Conservation (phyloP, 106 monocot genomes). For the Dendrobium catenatum region DNA sequence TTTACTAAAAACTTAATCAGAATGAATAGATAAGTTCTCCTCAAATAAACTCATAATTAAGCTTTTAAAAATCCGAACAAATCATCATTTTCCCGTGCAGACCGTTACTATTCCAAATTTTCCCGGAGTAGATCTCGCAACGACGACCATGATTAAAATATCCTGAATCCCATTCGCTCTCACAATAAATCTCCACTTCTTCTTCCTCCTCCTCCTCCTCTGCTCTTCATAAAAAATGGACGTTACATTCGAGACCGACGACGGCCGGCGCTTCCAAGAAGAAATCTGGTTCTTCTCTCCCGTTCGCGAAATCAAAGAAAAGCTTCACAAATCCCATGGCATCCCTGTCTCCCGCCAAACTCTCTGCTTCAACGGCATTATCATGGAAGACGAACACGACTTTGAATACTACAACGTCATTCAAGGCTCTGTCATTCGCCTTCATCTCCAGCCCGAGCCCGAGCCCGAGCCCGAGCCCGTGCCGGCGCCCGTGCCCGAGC, state of each 20-base stretch:
- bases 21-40: too few relatives aligned
- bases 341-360: constrained; percentile 21
- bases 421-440: constrained; percentile 14
- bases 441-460: not conserved
- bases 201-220: too few relatives aligned
- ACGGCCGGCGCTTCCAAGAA: constrained; percentile 9
- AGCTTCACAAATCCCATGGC: constrained; percentile 5
- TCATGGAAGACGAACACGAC: constrained; percentile 13
- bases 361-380: constrained; percentile 11
- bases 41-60: too few relatives aligned
- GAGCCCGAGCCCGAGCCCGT: not conserved
- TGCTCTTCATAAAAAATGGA: not conserved
- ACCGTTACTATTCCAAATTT: too few relatives aligned
- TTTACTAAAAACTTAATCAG: too few relatives aligned
- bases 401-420: constrained; percentile 14
- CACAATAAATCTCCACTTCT: too few relatives aligned
- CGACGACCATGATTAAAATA: too few relatives aligned
- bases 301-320: constrained; percentile 16
- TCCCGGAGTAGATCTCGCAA: too few relatives aligned
- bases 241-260: constrained; percentile 10
- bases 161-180: too few relatives aligned
- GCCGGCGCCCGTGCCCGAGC: not conserved
- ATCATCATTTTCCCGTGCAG: too few relatives aligned
- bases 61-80: too few relatives aligned
- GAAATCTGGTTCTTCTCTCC: constrained; percentile 22